Percentiles rank a stretch among this genome's conserved stretches.
These are phyloP conservation scores for Kwoniella europaea DNA, from an alignment of 768 basidiomycete species.

Conservation along the genomic window DNA sequence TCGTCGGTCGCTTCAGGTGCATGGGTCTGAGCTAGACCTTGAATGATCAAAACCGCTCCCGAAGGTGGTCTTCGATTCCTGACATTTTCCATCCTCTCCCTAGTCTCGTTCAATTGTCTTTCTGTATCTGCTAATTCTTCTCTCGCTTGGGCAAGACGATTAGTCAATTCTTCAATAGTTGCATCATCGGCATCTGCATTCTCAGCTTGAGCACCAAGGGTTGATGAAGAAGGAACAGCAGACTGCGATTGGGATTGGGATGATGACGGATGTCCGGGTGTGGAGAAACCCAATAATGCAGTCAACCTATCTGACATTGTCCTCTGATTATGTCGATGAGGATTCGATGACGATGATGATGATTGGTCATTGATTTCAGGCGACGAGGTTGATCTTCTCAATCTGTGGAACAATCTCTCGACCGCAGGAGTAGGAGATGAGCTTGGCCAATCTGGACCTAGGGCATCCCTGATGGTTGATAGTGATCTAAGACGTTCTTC, in stretches of 20 bases:
- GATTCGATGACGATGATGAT: conserved; percentile 7
- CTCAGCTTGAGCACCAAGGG: not conserved
- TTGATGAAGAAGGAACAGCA: not conserved
- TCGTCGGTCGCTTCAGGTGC: conserved; percentile 1
- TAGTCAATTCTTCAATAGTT: conserved; percentile 15
- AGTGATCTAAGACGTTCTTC: conserved; percentile 20
- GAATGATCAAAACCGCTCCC: conserved; percentile 48
- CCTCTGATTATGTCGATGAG: conserved; percentile 1
- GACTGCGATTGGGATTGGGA: not conserved
- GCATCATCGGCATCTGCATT: conserved; percentile 12
- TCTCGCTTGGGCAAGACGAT: conserved; percentile 14
- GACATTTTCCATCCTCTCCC: conserved; percentile 7
- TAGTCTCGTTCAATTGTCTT: conserved; percentile 15
- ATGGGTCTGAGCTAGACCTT: conserved; percentile 47
- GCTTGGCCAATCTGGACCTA: conserved; percentile 27
- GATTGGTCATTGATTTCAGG: conserved; percentile 13
- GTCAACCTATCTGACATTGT: conserved; percentile 35
- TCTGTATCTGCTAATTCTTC: conserved; percentile 22
- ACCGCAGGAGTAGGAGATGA: conserved; percentile 12
- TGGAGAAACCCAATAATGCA: conserved; percentile 33
- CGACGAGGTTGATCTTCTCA: conserved; percentile 23
- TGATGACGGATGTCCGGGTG: conserved; percentile 11
- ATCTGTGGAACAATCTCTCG: conserved; percentile 12
- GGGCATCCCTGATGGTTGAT: conserved; percentile 23
- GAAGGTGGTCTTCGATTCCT: conserved; percentile 21